Base-by-base conservation (phyloP, 257 asterid genomes). In the Capsicum baccatum region DNA sequence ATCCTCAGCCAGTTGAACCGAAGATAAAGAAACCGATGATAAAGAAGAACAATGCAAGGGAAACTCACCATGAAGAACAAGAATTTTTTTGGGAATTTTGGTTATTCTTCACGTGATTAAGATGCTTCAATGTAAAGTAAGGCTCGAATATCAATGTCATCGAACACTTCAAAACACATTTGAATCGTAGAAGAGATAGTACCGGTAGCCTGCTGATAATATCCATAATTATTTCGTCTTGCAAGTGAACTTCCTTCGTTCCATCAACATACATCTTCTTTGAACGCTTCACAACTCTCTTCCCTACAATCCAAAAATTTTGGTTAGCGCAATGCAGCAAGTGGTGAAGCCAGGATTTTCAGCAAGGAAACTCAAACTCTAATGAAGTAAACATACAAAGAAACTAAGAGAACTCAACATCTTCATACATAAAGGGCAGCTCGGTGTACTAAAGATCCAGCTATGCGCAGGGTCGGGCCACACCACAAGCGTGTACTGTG, bases 191-290 rank as follows among this genome's bases (percentile, higher is more conserved):
- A 44, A 88, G 84, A n/a, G 85, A 69, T 55, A 71, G 68, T 1
- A 88, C 83, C 1, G 86, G 80, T 62, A 84, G 21, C 19, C 85
- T 79, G 2, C 15, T 8, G 60, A 81, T 83, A 71, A 85, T 85
- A 15, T 85, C 83, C 6, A 58, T 71, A 35, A 81, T 15, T 48
- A 81, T 54, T 6, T 81, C 85, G 14, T 39, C 76, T 3, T 3
- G 13, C 8, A 15, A 68, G 76, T 68, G 52, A 68, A 37, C 33
- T 26, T 26, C 47, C 7, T 0, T 35, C 7, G 76, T 8, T 10
- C 39, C 73, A 66, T 66, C 73, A 66, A 33, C 50, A 35, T 37
- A 21, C 21, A 67, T 67, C 50, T 67, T 67, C 50, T 67, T 9
- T 6, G 52, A 66, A 33, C 5, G 73, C 19, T 2, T 66, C 73